Conservation (phyloP, 148 eudicot species). For the Tetragonia tetragonoides region DNA sequence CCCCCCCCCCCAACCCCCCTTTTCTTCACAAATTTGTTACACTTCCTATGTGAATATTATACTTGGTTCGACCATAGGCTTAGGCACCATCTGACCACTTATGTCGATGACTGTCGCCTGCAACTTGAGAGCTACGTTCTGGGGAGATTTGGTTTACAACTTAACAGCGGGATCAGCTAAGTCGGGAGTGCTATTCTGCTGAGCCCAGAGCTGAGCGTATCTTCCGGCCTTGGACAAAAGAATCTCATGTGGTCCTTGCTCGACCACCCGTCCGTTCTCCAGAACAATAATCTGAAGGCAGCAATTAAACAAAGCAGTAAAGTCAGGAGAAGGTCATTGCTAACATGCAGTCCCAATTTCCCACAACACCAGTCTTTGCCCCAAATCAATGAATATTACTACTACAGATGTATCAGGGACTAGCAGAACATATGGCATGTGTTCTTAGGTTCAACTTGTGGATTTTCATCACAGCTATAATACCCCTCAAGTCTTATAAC, state of each 20-base stretch:
- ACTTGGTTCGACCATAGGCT: not conserved
- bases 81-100: not conserved
- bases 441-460: not conserved
- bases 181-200: constrained; percentile 72
- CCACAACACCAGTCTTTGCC: not conserved
- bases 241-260: constrained; percentile 89
- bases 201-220: constrained; percentile 96
- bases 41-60: not conserved
- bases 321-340: not conserved
- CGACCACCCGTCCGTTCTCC: constrained; percentile 89
- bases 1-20: not conserved
- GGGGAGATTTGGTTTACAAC: constrained; percentile 17
- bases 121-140: not conserved
- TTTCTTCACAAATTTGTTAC: not conserved
- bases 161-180: constrained; percentile 50
- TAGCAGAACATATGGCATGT: not conserved
- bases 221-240: constrained; percentile 71
- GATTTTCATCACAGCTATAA: not conserved
- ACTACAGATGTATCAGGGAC: not conserved
- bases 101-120: not conserved
- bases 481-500: not conserved
- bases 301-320: not conserved
- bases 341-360: not conserved
- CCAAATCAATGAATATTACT: not conserved
- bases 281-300: constrained; percentile 73